Percentiles rank a stretch among this genome's conserved stretches.
Conservation (phyloP, 1,284 basidiomycete species). For the Schizophyllum amplum region DNA sequence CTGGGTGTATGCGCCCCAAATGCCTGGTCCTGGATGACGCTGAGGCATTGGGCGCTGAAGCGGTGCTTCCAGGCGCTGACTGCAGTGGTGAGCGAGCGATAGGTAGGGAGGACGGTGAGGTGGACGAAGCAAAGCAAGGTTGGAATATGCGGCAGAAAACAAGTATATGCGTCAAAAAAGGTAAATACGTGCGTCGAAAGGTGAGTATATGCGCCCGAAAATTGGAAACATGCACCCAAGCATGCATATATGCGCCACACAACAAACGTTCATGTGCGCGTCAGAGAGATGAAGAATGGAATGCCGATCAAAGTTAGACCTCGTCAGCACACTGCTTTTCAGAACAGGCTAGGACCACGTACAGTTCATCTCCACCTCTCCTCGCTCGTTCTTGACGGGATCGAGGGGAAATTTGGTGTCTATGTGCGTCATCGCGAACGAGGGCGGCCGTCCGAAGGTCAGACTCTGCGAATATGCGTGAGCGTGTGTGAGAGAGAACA, state of each 20-base stretch:
- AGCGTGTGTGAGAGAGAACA: neutral
- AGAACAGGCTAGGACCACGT: slow-evolving; percentile 16
- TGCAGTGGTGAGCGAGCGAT: slow-evolving; percentile 18
- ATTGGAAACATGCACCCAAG: too few relatives aligned
- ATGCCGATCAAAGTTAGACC: too few relatives aligned
- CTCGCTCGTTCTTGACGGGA: slow-evolving; percentile 35
- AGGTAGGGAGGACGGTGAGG: too few relatives aligned
- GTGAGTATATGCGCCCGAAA: too few relatives aligned
- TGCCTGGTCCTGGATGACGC: slow-evolving; percentile 54
- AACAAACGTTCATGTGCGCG: too few relatives aligned
- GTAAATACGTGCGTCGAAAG: too few relatives aligned
- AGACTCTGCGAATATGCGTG: slow-evolving; percentile 39
- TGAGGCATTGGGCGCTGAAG: slow-evolving; percentile 52
- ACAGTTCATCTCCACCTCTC: slow-evolving; percentile 62
- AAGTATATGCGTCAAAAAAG: slow-evolving; percentile 1
- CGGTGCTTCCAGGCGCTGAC: slow-evolving; percentile 60
- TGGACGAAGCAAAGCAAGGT: neutral
- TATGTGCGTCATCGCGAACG: slow-evolving; percentile 50
- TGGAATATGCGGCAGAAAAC: neutral
- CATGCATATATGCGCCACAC: too few relatives aligned
- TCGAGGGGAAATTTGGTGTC: slow-evolving; percentile 52
- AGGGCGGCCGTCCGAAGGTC: slow-evolving; percentile 64
- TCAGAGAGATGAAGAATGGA: too few relatives aligned
- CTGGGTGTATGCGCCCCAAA: slow-evolving; percentile 53
- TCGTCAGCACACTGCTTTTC: neutral